phyloP scores from a whole-genome alignment of 768 basidiomycete species.

The Macrolepiota fuliginosa region DNA sequence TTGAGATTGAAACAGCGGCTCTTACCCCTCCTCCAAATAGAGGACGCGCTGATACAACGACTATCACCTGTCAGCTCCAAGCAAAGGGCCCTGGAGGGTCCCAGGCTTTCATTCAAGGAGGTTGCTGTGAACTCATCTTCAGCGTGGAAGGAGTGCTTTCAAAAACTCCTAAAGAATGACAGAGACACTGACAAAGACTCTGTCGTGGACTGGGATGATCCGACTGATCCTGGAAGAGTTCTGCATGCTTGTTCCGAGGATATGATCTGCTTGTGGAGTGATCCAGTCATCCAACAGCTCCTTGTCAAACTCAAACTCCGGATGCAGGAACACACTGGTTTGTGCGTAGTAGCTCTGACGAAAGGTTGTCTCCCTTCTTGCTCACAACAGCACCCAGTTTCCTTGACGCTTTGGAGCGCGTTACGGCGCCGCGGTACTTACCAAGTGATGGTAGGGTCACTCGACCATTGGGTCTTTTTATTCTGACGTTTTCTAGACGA shows the following conservation, averaged over 20 bases:
- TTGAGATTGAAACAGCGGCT: slow-evolving; percentile 57
- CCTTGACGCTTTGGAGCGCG: slow-evolving; percentile 61
- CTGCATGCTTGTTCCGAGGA: slow-evolving; percentile 60
- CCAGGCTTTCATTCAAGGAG: slow-evolving; percentile 31
- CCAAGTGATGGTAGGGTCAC: slow-evolving; percentile 53
- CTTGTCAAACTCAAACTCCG: slow-evolving; percentile 52
- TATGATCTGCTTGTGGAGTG: slow-evolving; percentile 64
- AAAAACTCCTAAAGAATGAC: background rate
- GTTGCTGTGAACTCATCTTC: slow-evolving; percentile 50
- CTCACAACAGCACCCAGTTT: slow-evolving; percentile 42
- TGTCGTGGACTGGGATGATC: slow-evolving; percentile 40
- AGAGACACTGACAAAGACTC: background rate
- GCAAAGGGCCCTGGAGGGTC: slow-evolving; percentile 25
- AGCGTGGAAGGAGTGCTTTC: slow-evolving; percentile 53
- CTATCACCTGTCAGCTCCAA: slow-evolving; percentile 49
- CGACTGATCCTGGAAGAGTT: slow-evolving; percentile 55
- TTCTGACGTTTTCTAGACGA: slow-evolving; percentile 44
- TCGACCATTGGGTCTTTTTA: slow-evolving; percentile 21
- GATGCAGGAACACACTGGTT: slow-evolving; percentile 68
- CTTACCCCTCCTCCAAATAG: slow-evolving; percentile 58
- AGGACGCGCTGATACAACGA: slow-evolving; percentile 54
- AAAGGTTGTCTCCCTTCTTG: background rate
- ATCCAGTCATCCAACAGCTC: slow-evolving; percentile 48
- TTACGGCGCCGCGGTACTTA: slow-evolving; percentile 56
- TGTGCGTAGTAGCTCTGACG: slow-evolving; percentile 41